Evolutionary conservation across 2,329 filamentous ascomycete genomes (phyloP).

Genomic region (Penicillium sp.): DNA sequence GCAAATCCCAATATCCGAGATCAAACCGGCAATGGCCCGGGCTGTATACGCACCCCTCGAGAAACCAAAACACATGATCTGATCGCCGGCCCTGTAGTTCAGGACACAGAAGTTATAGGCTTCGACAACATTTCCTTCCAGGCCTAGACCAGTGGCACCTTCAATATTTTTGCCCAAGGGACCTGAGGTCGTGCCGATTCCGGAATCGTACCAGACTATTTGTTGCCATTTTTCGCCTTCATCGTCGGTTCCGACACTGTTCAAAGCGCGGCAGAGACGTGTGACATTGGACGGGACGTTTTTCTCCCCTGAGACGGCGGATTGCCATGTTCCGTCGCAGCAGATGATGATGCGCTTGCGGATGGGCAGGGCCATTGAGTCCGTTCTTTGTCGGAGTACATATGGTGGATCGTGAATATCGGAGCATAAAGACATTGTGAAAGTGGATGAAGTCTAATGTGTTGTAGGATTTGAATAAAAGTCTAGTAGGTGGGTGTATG

Average conservation of each 20-base stretch:
- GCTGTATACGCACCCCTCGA: constrained; percentile 22
- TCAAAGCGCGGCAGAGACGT: constrained; percentile 31
- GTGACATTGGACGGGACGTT: constrained; percentile 34
- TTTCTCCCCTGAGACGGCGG: constrained; percentile 29
- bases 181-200: constrained; percentile 28
- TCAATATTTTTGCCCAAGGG: constrained; percentile 26
- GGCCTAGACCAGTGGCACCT: constrained; percentile 20
- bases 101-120: constrained; percentile 24
- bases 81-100: constrained; percentile 19
- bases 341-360: constrained; percentile 34
- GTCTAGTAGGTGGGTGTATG: not conserved
- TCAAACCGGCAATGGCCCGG: constrained; percentile 20
- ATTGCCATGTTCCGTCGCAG: constrained; percentile 37
- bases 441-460: not conserved
- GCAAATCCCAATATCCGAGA: constrained; percentile 23
- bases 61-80: constrained; percentile 25
- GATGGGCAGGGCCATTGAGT: constrained; percentile 5
- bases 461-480: not conserved
- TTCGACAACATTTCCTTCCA: constrained; percentile 22
- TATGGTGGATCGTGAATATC: not conserved
- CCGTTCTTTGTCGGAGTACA: not conserved
- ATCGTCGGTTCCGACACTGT: constrained; percentile 26
- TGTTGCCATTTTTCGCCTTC: constrained; percentile 27
- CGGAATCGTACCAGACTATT: constrained; percentile 36
- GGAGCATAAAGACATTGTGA: constrained; percentile 1